A percentile compares a stretch with the other conserved stretches of the same genome.
phyloP scores from a whole-genome alignment of 2,329 filamentous ascomycete species.

The Magnaporthiopsis rhizophila region DNA sequence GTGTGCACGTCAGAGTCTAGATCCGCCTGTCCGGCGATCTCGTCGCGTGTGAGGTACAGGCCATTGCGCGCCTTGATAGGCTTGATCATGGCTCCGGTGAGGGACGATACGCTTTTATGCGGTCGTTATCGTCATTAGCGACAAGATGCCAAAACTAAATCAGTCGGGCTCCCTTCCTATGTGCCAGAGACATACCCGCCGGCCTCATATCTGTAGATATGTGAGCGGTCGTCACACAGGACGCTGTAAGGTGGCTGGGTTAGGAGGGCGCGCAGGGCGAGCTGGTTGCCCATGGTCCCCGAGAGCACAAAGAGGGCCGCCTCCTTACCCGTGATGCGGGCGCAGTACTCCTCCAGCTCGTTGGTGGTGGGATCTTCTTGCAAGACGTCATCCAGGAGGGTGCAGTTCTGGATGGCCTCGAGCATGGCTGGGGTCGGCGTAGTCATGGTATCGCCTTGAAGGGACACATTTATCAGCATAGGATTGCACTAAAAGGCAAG shows the following conservation, averaged over 20 bases:
- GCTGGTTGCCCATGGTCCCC: constrained; percentile 91
- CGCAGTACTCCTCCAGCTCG: constrained; percentile 66
- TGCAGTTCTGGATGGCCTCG: constrained; percentile 63
- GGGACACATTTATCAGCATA: background rate
- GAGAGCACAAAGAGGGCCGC: constrained; percentile 74
- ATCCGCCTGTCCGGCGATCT: constrained; percentile 58
- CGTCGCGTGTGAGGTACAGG: constrained; percentile 66
- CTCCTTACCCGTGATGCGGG: constrained; percentile 65
- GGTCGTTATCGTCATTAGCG: background rate
- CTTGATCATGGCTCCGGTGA: constrained; percentile 64
- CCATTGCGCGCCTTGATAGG: constrained; percentile 63
- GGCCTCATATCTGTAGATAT: constrained; percentile 64
- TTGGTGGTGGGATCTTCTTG: constrained; percentile 72
- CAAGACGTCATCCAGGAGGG: constrained; percentile 78
- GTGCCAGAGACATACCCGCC: constrained; percentile 39
- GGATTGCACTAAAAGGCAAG: background rate
- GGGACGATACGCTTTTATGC: constrained; percentile 50
- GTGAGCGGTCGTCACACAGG: constrained; percentile 69
- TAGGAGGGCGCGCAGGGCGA: constrained; percentile 71
- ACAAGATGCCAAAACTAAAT: background rate
- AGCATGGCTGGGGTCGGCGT: constrained; percentile 78
- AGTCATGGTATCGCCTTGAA: constrained; percentile 50
- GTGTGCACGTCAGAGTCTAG: constrained; percentile 64
- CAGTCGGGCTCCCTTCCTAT: too few species aligned
- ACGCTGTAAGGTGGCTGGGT: constrained; percentile 72